Evolutionary conservation across 225 moss, liverwort and hornwort species (phyloP).

Genomic region (Antitrichia curtipendula): DNA sequence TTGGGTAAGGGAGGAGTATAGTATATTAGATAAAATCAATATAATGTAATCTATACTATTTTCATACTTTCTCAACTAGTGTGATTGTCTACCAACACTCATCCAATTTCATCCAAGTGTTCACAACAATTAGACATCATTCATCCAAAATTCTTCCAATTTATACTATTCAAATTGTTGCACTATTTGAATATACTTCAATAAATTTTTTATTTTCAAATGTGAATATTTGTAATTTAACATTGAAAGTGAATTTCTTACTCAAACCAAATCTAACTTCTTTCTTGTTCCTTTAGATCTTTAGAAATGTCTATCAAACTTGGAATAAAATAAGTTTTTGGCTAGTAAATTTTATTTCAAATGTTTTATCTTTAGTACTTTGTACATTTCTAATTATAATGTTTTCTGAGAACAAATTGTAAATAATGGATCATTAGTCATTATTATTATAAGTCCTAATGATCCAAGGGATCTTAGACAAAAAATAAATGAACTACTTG

Average conservation of each 20-base stretch:
- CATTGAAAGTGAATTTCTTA: neutral
- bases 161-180: neutral
- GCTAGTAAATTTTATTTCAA: neutral
- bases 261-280: neutral
- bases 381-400: neutral
- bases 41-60: no score
- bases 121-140: no score
- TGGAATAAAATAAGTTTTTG: no score
- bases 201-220: neutral
- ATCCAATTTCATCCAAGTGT: neutral
- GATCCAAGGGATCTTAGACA: fast-evolving
- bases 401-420: neutral
- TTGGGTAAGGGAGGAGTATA: neutral
- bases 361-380: neutral
- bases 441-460: neutral
- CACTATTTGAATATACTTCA: neutral
- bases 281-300: neutral
- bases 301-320: neutral
- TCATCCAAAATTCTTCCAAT: neutral
- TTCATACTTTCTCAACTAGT: neutral
- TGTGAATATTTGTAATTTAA: neutral
- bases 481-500: neutral
- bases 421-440: neutral
- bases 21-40: neutral
- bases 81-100: neutral